Base-by-base conservation (phyloP, 2,329 filamentous ascomycete genomes). In the Emericellopsis atlantica region DNA sequence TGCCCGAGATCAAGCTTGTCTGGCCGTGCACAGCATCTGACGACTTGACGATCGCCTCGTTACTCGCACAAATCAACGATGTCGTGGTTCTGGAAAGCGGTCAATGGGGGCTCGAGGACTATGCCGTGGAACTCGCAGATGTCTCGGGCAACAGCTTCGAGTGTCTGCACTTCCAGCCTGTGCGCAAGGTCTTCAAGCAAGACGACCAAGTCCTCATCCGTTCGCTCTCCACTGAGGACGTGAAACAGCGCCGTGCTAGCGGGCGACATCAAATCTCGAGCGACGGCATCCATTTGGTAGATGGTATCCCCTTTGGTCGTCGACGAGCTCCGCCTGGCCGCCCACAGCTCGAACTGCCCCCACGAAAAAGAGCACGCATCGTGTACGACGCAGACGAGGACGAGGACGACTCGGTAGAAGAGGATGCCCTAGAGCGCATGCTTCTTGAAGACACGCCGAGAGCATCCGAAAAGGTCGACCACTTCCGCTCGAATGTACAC, bases 81-180 rank as follows among this genome's bases (percentile, higher is more conserved):
- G 71, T 84, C 14, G 66, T 95, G 2, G 88, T 89, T 0, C 74
- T 96, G 0, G 88, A 95, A 62, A 79, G 80, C 43, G 70, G 71
- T 33, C 70, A 87, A 44, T 95, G 87, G 86, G 87, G 86, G 0
- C 63, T 95, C 4, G 89, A 95, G 53, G 86, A 95, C 56, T 96
- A 96, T 58, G 75, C 75, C 8, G 85, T 95, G 24, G 84, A 93
- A 59, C 70, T 95, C 4, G 59, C 60, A 16, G 68, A 72, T 42
- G 51, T 54, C 23, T 60, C 65, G 32, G 72, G 71, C n/a, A 65
- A 61, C 15, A 78, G 74, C 36, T 95, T 85, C 49, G 90, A 96
- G 61, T 92, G 86, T 51, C 62, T 95, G 43, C 90, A 95, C 62
- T 96, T 86, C 52, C 81, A 86, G 55, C 69, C 74, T 16, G 72